phyloP scores from a whole-genome alignment of 2,329 filamentous ascomycete genomes.

The Fusarium sambucinum region DNA sequence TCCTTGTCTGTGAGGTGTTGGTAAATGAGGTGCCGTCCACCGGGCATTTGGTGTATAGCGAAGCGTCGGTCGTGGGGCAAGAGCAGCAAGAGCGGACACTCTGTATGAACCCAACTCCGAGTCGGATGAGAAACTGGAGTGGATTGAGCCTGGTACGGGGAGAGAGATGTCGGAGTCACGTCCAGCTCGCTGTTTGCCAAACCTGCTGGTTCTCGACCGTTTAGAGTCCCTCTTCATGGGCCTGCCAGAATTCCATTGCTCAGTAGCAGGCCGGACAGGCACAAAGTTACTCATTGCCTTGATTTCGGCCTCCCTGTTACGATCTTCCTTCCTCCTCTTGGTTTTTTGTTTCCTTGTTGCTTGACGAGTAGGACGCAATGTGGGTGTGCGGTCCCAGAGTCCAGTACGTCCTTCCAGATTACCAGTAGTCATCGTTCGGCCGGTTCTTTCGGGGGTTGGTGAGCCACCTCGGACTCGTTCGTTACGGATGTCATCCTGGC shows the following conservation, averaged over 20 bases:
- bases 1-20: conserved; percentile 61
- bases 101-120: conserved; percentile 81
- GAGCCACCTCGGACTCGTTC: conserved; percentile 41
- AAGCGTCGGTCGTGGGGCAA: conserved; percentile 87
- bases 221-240: conserved; percentile 73
- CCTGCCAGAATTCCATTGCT: conserved; percentile 70
- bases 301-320: conserved; percentile 87
- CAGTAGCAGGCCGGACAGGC: conserved; percentile 72
- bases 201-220: conserved; percentile 68
- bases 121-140: conserved; percentile 80
- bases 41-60: conserved; percentile 77
- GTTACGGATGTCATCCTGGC: conserved; percentile 65
- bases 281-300: conserved; percentile 81
- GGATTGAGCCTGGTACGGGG: conserved; percentile 78
- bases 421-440: conserved; percentile 26
- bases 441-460: conserved; percentile 42
- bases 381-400: conserved; percentile 56
- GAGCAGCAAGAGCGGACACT: conserved; percentile 81
- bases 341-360: conserved; percentile 76
- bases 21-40: conserved; percentile 61
- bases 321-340: conserved; percentile 80
- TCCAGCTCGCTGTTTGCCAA: conserved; percentile 66
- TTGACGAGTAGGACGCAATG: conserved; percentile 71
- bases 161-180: conserved; percentile 80
- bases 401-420: conserved; percentile 27